Percentiles rank a stretch among this genome's conserved stretches.
phyloP scores from a whole-genome alignment of 2,329 filamentous ascomycete species.

The Verticillium albo-atrum region DNA sequence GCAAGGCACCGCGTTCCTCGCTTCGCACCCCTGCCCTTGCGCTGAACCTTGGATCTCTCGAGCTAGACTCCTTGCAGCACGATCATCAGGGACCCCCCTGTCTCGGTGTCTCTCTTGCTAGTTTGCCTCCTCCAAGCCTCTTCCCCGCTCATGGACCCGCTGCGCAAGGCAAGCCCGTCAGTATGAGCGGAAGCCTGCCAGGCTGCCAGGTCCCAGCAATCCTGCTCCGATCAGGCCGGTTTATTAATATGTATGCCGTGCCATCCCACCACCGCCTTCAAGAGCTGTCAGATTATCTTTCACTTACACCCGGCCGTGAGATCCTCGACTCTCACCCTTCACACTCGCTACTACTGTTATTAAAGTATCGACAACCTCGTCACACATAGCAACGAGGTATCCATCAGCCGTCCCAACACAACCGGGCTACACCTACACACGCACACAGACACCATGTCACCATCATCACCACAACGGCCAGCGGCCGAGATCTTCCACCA shows the following conservation, averaged over 20 bases:
- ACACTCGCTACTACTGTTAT: not conserved
- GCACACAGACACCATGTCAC: slow-evolving; percentile 3
- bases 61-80: not conserved
- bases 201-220: not conserved
- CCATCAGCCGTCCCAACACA: not conserved
- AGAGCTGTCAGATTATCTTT: not conserved
- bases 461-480: slow-evolving; percentile 3
- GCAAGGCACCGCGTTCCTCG: slow-evolving; percentile 4
- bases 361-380: not conserved
- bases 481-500: slow-evolving; percentile 9
- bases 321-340: not conserved
- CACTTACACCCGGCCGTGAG: not conserved
- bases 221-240: not conserved
- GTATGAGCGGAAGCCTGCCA: not conserved
- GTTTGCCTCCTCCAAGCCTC: not conserved
- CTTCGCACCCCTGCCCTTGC: not conserved
- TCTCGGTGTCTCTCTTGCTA: not conserved
- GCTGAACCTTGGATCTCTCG: not conserved
- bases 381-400: not conserved
- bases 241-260: not conserved
- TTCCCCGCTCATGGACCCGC: not conserved
- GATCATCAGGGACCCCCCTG: not conserved
- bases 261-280: not conserved
- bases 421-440: not conserved
- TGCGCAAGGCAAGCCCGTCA: not conserved